phyloP scores from a whole-genome alignment of 768 basidiomycete species.

The Favolaschia claudopus region DNA sequence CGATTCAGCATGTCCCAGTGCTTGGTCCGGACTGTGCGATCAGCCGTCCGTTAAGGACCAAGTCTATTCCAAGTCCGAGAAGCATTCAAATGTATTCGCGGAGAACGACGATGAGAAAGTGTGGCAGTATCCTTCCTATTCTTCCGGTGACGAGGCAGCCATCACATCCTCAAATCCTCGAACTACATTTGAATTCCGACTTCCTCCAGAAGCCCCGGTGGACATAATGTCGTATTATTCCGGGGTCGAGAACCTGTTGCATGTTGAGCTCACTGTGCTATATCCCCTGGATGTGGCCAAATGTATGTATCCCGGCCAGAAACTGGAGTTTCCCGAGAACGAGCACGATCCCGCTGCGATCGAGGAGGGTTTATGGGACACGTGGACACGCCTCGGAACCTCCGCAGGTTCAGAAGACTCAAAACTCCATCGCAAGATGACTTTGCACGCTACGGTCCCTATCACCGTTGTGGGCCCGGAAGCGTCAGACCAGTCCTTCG shows the following conservation, averaged over 20 bases:
- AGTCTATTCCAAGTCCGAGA: too few species aligned
- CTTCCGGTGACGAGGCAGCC: neutral
- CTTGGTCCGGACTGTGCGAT: too few species aligned
- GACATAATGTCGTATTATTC: conserved; percentile 2
- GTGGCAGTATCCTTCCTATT: neutral
- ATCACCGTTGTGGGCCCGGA: neutral
- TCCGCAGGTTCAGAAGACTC: too few species aligned
- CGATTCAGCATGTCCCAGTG: neutral
- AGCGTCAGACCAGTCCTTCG: neutral
- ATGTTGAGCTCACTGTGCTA: neutral
- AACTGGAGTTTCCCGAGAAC: neutral
- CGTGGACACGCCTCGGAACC: neutral
- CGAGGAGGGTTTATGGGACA: conserved; percentile 7
- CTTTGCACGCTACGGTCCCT: neutral
- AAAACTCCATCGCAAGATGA: too few species aligned
- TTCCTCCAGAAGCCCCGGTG: neutral
- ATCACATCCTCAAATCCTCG: neutral
- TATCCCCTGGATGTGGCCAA: neutral
- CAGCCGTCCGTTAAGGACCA: too few species aligned
- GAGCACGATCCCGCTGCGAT: neutral
- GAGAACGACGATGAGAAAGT: neutral
- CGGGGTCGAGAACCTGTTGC: neutral
- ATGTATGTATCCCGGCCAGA: neutral
- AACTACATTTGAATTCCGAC: neutral
- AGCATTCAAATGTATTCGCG: too few species aligned